Conservation (phyloP, 805 yeast species). For the Kluyveromyces siamensis region DNA sequence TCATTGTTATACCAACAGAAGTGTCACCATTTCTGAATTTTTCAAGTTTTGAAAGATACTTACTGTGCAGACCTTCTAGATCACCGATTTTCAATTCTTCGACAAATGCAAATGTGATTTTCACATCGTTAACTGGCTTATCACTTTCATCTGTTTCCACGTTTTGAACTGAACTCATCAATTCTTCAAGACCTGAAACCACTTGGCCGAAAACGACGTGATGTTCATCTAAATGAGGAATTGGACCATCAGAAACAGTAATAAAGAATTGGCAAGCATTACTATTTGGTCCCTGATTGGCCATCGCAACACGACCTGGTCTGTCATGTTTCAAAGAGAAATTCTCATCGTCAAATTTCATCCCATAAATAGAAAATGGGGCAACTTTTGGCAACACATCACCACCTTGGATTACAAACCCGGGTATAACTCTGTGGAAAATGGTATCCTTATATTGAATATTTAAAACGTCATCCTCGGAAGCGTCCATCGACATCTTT, state of each 20-base stretch:
- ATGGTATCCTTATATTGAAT: constrained; percentile 46
- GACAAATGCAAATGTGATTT: constrained; percentile 29
- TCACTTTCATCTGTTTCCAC: constrained; percentile 36
- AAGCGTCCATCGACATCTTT: constrained; percentile 13
- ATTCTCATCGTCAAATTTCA: constrained; percentile 70
- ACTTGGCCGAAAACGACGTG: constrained; percentile 80
- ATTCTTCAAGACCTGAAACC: constrained; percentile 49
- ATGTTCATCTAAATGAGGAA: constrained; percentile 42
- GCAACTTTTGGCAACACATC: constrained; percentile 73
- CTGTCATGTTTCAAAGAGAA: constrained; percentile 56
- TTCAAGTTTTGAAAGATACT: constrained; percentile 15
- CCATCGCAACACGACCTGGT: constrained; percentile 64
- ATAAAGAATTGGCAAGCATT: constrained; percentile 68
- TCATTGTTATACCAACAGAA: constrained; percentile 19
- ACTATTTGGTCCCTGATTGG: constrained; percentile 59
- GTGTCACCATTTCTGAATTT: constrained; percentile 23
- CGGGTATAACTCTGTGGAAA: constrained; percentile 67
- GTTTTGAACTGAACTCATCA: constrained; percentile 51
- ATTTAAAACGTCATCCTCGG: constrained; percentile 16
- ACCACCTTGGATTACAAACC: constrained; percentile 84
- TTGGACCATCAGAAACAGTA: constrained; percentile 36
- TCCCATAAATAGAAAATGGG: constrained; percentile 73
- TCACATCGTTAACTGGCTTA: constrained; percentile 38
- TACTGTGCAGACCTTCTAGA: constrained; percentile 12
- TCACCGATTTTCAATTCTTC: constrained; percentile 19